phyloP scores from a whole-genome alignment of 2,329 filamentous ascomycete genomes.

The Didymella keratinophila region DNA sequence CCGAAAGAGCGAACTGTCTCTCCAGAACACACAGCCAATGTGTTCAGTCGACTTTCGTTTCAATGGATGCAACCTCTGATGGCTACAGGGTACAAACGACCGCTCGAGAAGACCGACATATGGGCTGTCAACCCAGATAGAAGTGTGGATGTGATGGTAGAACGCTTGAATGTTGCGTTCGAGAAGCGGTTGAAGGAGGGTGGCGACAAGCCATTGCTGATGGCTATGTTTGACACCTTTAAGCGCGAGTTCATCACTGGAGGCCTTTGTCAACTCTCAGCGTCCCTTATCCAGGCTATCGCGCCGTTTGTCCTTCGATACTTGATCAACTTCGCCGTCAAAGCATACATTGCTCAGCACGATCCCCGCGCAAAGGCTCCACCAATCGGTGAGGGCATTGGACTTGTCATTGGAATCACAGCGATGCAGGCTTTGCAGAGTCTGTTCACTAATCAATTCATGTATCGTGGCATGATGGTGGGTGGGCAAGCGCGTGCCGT shows the following conservation, averaged over 20 bases:
- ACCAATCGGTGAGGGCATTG: constrained; percentile 76
- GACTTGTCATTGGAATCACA: constrained; percentile 83
- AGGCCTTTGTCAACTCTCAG: constrained; percentile 75
- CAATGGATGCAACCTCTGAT: constrained; percentile 92
- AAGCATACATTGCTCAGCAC: constrained; percentile 74
- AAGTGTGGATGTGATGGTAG: constrained; percentile 72
- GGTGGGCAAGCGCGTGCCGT: constrained; percentile 84
- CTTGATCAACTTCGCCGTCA: constrained; percentile 82
- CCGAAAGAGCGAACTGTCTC: constrained; percentile 64
- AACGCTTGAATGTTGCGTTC: constrained; percentile 72
- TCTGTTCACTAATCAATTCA: constrained; percentile 85
- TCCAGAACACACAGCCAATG: constrained; percentile 74
- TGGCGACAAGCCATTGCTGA: constrained; percentile 75
- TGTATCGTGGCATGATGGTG: constrained; percentile 90
- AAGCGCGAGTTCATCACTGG: constrained; percentile 84
- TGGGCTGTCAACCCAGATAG: constrained; percentile 87
- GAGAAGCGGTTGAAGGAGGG: constrained; percentile 71
- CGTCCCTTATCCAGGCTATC: constrained; percentile 77
- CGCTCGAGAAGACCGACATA: constrained; percentile 83
- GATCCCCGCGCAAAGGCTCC: constrained; percentile 62
- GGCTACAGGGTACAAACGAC: constrained; percentile 81
- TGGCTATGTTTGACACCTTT: constrained; percentile 87
- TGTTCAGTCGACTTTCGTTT: constrained; percentile 80
- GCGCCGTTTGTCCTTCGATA: constrained; percentile 86
- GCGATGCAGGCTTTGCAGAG: constrained; percentile 86